These are phyloP conservation scores for Kodamaea sp. DNA, from an alignment of 1,139 yeast species.

Conservation along the genomic window DNA sequence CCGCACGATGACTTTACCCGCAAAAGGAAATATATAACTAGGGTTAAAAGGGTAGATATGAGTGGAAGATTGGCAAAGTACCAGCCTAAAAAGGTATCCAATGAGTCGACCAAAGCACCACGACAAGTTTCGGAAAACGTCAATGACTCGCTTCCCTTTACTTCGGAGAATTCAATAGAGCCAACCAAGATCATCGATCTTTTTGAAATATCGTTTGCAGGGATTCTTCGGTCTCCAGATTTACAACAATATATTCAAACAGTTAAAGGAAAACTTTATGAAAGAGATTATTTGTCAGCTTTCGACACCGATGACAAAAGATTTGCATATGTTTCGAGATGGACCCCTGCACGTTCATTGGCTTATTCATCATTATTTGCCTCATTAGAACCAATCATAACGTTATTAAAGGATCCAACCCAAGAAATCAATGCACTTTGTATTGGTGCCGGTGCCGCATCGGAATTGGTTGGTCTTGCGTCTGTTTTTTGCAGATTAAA, in stretches of 20 bases:
- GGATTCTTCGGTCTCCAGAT: slow-evolving; percentile 43
- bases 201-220: slow-evolving; percentile 45
- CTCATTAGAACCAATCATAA: slow-evolving; percentile 40
- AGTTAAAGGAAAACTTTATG: slow-evolving; percentile 66
- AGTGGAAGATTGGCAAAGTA: slow-evolving; percentile 23
- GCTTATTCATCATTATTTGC: slow-evolving; percentile 68
- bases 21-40: slow-evolving; percentile 6
- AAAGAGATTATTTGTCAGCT: slow-evolving; percentile 67
- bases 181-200: slow-evolving; percentile 45
- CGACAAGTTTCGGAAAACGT: slow-evolving; percentile 7
- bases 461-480: slow-evolving; percentile 70
- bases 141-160: slow-evolving; percentile 31
- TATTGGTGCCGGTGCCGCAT: slow-evolving; percentile 89
- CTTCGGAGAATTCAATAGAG: slow-evolving; percentile 26
- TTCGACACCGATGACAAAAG: slow-evolving; percentile 63
- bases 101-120: slow-evolving; percentile 5
- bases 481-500: slow-evolving; percentile 53
- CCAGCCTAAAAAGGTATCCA: slow-evolving; percentile 11
- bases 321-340: slow-evolving; percentile 74
- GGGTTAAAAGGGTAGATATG: slow-evolving; percentile 9
- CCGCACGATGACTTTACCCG: slow-evolving; percentile 18
- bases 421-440: slow-evolving; percentile 44
- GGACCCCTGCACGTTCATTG: slow-evolving; percentile 83
- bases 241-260: slow-evolving; percentile 51
- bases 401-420: slow-evolving; percentile 32